A percentile compares a stretch with the other conserved stretches of the same genome.
Conservation (phyloP, 2,329 filamentous ascomycete genomes). For the Dactylellina leptospora region DNA sequence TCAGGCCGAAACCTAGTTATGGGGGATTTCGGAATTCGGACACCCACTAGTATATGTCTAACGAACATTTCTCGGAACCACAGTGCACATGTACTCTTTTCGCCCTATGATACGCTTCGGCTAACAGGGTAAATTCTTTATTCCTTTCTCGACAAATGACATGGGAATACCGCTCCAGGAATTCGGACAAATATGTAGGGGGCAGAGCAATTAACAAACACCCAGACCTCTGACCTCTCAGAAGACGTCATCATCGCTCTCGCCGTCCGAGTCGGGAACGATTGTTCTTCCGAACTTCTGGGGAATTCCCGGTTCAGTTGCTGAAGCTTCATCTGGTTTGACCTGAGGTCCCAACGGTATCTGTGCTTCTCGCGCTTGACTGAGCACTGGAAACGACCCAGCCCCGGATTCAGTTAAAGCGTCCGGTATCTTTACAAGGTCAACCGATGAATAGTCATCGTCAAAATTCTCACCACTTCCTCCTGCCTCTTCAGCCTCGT, state of each 20-base stretch:
- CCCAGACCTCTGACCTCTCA: not conserved
- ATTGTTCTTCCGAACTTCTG: constrained; percentile 44
- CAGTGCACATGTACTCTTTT: too few species aligned
- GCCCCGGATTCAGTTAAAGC: constrained; percentile 9
- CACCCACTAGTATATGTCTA: constrained; percentile 16
- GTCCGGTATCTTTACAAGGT: constrained; percentile 30
- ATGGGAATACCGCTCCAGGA: not conserved
- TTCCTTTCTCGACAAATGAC: not conserved
- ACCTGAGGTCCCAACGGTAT: constrained; percentile 1
- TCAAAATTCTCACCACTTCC: constrained; percentile 5
- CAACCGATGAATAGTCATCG: constrained; percentile 41
- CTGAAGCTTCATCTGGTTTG: not conserved
- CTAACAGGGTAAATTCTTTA: constrained; percentile 2
- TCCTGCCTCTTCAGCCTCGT: not conserved
- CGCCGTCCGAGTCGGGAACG: constrained; percentile 49
- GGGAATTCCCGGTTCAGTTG: constrained; percentile 33
- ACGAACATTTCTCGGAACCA: constrained; percentile 52
- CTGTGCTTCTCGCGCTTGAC: constrained; percentile 25
- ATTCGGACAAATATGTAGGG: not conserved
- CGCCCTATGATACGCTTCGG: not conserved
- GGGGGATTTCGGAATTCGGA: constrained; percentile 48
- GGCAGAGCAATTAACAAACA: not conserved
- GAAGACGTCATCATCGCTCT: constrained; percentile 53
- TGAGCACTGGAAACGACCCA: constrained; percentile 22
- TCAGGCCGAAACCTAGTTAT: constrained; percentile 39